Conservation (phyloP, 768 basidiomycete genomes). For the Pleurotus platypus region DNA sequence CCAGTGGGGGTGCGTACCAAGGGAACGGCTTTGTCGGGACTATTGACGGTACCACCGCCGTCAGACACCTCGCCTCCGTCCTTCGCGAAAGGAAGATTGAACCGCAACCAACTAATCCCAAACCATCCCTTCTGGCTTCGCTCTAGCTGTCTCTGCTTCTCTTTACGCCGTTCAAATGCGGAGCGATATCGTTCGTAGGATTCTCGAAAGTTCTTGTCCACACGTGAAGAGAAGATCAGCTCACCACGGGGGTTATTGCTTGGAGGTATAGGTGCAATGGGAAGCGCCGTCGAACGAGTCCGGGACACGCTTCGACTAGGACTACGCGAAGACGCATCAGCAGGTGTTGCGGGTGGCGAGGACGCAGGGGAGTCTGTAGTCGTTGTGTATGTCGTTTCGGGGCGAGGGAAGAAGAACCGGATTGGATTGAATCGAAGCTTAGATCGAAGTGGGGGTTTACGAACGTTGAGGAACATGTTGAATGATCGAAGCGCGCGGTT, state of each 20-base stretch:
- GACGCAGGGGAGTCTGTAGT: conserved; percentile 27
- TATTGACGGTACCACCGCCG: neutral
- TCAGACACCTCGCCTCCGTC: neutral
- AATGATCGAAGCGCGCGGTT: conserved; percentile 88
- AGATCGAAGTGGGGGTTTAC: conserved; percentile 68
- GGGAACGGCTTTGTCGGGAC: neutral
- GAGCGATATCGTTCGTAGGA: conserved; percentile 89
- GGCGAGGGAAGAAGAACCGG: conserved; percentile 54
- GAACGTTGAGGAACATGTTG: conserved; percentile 97
- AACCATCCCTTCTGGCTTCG: conserved; percentile 24
- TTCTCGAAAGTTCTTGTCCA: conserved; percentile 80
- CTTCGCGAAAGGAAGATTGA: neutral
- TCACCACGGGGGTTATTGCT: conserved; percentile 90
- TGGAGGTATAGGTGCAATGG: conserved; percentile 83
- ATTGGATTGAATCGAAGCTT: conserved; percentile 52
- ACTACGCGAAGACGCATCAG: conserved; percentile 15
- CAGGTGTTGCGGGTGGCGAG: conserved; percentile 4
- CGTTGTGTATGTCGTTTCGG: conserved; percentile 22
- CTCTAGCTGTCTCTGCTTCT: conserved; percentile 50
- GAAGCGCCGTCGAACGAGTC: conserved; percentile 39
- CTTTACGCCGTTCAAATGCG: conserved; percentile 78
- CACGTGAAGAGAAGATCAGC: conserved; percentile 90
- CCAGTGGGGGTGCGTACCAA: conserved; percentile 2
- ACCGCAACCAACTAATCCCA: conserved; percentile 19
- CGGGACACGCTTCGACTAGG: conserved; percentile 27